Evolutionary conservation across 2,329 filamentous ascomycete genomes (phyloP).

Genomic region (Xylaria sp.): DNA sequence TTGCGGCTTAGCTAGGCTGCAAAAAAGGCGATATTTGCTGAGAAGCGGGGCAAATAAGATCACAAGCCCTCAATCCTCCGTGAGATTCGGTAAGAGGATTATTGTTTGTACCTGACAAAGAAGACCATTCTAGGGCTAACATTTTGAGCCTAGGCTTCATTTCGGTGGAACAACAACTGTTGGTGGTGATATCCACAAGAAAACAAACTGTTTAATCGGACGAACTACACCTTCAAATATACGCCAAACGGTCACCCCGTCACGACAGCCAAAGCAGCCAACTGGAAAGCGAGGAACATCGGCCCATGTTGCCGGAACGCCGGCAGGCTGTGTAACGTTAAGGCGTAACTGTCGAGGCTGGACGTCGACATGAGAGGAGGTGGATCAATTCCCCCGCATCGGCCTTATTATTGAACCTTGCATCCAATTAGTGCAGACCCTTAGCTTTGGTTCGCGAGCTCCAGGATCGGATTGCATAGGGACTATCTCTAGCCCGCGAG

Average conservation of each 20-base stretch:
- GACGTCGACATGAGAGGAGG: constrained; percentile 3
- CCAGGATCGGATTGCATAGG: constrained; percentile 17
- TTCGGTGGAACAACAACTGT: background rate
- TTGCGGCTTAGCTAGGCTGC: background rate
- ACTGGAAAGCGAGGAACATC: constrained; percentile 3
- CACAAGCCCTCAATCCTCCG: background rate
- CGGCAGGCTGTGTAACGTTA: constrained; percentile 27
- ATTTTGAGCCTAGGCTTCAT: background rate
- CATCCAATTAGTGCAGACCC: background rate
- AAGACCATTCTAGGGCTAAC: constrained; percentile 12
- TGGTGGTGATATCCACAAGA: background rate
- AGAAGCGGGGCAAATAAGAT: background rate
- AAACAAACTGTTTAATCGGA: constrained; percentile 1
- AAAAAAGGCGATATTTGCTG: background rate
- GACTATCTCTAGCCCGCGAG: background rate
- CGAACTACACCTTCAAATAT: background rate
- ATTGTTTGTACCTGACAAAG: background rate
- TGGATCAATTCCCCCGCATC: constrained; percentile 26
- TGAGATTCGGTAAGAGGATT: constrained; percentile 9
- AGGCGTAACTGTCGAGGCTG: constrained; percentile 10
- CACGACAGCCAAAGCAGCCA: constrained; percentile 1
- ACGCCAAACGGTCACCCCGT: background rate
- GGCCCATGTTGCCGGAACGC: background rate
- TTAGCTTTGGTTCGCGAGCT: background rate
- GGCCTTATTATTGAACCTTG: background rate